A percentile compares a stretch with the other conserved stretches of the same genome.
These are phyloP conservation scores for Physocladia obscura DNA, from an alignment of 192 early-diverging fungal species.

Conservation along the genomic window DNA sequence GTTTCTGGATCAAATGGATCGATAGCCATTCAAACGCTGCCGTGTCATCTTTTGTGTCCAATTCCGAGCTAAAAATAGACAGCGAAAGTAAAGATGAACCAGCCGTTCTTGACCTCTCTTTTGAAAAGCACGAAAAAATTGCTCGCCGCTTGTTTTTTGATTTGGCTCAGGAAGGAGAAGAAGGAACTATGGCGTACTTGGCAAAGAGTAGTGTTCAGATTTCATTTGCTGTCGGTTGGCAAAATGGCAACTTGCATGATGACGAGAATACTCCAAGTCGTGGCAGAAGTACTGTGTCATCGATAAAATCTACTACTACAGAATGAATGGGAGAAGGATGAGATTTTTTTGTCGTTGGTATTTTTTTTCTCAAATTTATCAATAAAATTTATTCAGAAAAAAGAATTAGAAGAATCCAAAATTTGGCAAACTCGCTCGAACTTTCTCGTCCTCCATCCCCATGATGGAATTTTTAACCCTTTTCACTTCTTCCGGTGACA, in stretches of 20 bases:
- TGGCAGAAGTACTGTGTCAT: too few relatives aligned
- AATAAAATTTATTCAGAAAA: neutral
- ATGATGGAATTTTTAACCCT: constrained; percentile 4
- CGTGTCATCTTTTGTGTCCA: constrained; percentile 18
- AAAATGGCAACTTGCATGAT: too few relatives aligned
- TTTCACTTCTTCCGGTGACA: constrained; percentile 27
- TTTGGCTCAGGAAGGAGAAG: constrained; percentile 63
- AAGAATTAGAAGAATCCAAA: constrained; percentile 19
- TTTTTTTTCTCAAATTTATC: neutral
- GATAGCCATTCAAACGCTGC: constrained; percentile 41
- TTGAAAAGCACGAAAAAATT: constrained; percentile 61
- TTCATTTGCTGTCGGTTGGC: constrained; percentile 43
- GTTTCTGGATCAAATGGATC: constrained; percentile 73
- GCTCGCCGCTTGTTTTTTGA: constrained; percentile 78
- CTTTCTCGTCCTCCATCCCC: constrained; percentile 21
- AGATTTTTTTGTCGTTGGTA: neutral
- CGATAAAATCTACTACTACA: too few relatives aligned
- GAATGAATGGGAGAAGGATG: too few relatives aligned
- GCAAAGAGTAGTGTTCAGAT: constrained; percentile 44
- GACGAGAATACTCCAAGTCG: too few relatives aligned
- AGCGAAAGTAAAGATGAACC: neutral
- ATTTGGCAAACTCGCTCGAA: constrained; percentile 1
- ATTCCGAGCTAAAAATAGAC: neutral
- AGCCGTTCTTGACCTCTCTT: constrained; percentile 36
- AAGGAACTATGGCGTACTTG: constrained; percentile 70